Base-by-base conservation (phyloP, 805 yeast species). In the Komagataella ulmi region DNA sequence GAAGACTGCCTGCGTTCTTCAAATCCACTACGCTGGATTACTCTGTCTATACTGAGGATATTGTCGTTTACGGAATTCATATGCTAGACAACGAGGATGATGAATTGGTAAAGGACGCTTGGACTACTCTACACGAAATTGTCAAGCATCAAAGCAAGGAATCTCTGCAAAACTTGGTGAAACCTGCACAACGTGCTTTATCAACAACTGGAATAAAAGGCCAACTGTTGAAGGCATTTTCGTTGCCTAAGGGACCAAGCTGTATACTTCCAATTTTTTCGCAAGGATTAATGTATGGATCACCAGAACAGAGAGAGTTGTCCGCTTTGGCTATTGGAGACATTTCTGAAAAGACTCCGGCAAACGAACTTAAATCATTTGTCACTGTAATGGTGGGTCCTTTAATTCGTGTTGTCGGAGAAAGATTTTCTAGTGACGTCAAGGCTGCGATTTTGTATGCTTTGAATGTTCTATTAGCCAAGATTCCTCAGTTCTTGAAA, bases 361-460 rank as follows among this genome's bases (percentile, higher is more conserved):
- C 93, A n/a, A 73, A 78, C 8, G 80, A 77, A 54, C 77, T 93
- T 67, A 86, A 82, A 65, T 87, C 96, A 40, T 87, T 83, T 67
- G 96, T 95, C 19, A 91, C 98, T 7, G 81, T 81, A 24, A 88
- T 95, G 56, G 90, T 97, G 24, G 99, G 99, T 69, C 99, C 99
- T 45, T 76, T 93, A 62, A 93, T 93, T 68, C 88, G 99, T 75
- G 96, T 91, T 52, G 87, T 91, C 62, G 99, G 99, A 62, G 99
- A 93, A 67, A 81, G 96, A 66, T 91, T 88, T 57, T 78, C 83
- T 17, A 77, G 95, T 55, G 96, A 89, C 58, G 88, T 93, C 59
- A 93, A 93, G 73, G 83, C 96, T 44, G 96, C 96, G n/a, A 91
- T 95, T 58, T 74, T 93, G 61, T 75, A 76, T 55, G 95, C 98